These are phyloP conservation scores for Ophiostoma pallidulum DNA, from an alignment of 2,329 filamentous ascomycete species.

Conservation along the genomic window DNA sequence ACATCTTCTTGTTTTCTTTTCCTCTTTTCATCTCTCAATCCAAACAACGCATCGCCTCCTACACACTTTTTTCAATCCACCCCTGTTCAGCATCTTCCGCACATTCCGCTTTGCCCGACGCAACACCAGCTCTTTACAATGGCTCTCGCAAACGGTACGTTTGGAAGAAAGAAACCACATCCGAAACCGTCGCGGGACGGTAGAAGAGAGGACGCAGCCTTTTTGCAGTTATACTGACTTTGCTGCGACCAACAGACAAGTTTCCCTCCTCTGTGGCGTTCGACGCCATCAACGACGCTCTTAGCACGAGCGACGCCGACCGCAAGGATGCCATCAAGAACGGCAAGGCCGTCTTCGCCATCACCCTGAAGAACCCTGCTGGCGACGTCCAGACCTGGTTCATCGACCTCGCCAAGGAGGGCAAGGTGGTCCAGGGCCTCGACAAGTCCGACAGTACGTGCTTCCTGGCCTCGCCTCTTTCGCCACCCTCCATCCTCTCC, in stretches of 20 bases:
- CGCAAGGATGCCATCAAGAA: slow-evolving; percentile 79
- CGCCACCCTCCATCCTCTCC: too few species aligned
- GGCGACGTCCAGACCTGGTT: slow-evolving; percentile 82
- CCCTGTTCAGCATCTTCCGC: not conserved
- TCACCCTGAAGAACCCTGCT: slow-evolving; percentile 79
- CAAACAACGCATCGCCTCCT: not conserved
- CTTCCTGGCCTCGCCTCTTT: too few species aligned
- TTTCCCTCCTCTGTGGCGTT: slow-evolving; percentile 90
- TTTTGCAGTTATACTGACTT: not conserved
- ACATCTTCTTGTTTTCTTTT: not conserved
- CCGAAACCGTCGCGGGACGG: too few species aligned
- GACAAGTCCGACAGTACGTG: slow-evolving; percentile 71
- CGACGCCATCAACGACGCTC: slow-evolving; percentile 69
- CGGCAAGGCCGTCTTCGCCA: slow-evolving; percentile 78
- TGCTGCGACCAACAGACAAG: slow-evolving; percentile 42
- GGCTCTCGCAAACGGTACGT: slow-evolving; percentile 10
- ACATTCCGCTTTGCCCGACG: not conserved
- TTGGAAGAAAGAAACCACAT: too few species aligned
- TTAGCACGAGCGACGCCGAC: slow-evolving; percentile 60
- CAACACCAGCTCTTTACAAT: slow-evolving; percentile 5
- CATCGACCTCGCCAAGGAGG: slow-evolving; percentile 89
- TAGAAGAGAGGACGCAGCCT: too few species aligned
- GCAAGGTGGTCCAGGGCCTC: slow-evolving; percentile 67
- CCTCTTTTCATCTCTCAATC: not conserved
- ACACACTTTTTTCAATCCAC: not conserved